A percentile compares a stretch with the other conserved stretches of the same genome.
These are phyloP conservation scores for Aspergillus indologenus DNA, from an alignment of 495 filamentous ascomycete species.

Conservation along the genomic window DNA sequence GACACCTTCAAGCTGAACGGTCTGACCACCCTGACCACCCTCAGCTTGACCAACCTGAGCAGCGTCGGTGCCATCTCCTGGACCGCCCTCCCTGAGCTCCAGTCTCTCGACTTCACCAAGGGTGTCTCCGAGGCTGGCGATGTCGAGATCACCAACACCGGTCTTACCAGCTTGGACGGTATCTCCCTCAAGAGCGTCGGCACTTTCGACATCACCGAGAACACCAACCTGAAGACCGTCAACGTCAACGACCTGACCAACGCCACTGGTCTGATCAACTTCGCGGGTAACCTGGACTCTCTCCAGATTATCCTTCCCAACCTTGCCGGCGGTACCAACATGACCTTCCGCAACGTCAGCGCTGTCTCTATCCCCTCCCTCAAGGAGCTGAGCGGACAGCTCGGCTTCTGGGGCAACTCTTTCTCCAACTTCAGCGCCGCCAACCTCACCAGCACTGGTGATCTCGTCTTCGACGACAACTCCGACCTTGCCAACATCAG, in stretches of 20 bases:
- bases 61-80: slow-evolving; percentile 64
- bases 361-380: slow-evolving; percentile 74
- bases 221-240: slow-evolving; percentile 64
- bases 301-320: slow-evolving; percentile 74
- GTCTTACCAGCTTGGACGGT: slow-evolving; percentile 67
- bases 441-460: slow-evolving; percentile 75
- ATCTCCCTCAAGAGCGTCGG: slow-evolving; percentile 66
- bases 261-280: slow-evolving; percentile 57
- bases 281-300: slow-evolving; percentile 53
- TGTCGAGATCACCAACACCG: slow-evolving; percentile 79
- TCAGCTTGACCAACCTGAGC: slow-evolving; percentile 61
- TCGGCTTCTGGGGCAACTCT: slow-evolving; percentile 80
- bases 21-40: slow-evolving; percentile 60
- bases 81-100: slow-evolving; percentile 69
- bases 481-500: slow-evolving; percentile 69
- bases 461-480: slow-evolving; percentile 81
- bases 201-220: slow-evolving; percentile 76
- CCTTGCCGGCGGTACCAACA: slow-evolving; percentile 72
- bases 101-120: slow-evolving; percentile 59
- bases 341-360: slow-evolving; percentile 85
- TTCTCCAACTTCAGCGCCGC: slow-evolving; percentile 66
- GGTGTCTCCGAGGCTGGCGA: slow-evolving; percentile 61
- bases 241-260: slow-evolving; percentile 66
- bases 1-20: slow-evolving; percentile 64
- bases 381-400: slow-evolving; percentile 66